phyloP scores from a whole-genome alignment of 2,329 filamentous ascomycete genomes.

The Sclerotiophoma versabilis region DNA sequence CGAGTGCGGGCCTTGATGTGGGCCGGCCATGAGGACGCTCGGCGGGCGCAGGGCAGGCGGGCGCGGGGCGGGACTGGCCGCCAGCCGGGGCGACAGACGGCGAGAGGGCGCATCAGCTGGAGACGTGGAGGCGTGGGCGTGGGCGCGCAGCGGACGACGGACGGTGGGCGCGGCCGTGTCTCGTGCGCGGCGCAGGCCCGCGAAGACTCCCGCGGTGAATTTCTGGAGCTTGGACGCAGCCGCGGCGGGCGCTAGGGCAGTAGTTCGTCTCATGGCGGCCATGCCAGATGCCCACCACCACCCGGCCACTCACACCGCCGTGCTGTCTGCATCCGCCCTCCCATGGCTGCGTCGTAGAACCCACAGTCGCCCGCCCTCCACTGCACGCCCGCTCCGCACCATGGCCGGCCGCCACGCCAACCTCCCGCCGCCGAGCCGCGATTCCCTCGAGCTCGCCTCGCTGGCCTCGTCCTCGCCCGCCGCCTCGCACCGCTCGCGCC shows the following conservation, averaged over 20 bases:
- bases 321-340: not conserved
- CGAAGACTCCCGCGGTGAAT: conserved; percentile 7
- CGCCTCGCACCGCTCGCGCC: conserved; percentile 71
- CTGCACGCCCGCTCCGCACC: conserved; percentile 20
- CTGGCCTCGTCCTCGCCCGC: conserved; percentile 89
- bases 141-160: conserved; percentile 22
- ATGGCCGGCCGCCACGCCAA: conserved; percentile 50
- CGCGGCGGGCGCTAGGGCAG: conserved; percentile 2
- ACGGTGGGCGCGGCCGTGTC: conserved; percentile 1
- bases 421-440: conserved; percentile 64
- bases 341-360: conserved; percentile 36
- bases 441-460: conserved; percentile 95
- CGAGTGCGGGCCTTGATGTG: conserved; percentile 16
- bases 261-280: conserved; percentile 5
- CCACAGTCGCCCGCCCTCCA: not conserved
- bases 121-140: conserved; percentile 26
- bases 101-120: conserved; percentile 40
- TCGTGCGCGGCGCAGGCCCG: not conserved
- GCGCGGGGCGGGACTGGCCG: conserved; percentile 25
- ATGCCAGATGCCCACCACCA: not conserved
- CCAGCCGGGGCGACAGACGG: conserved; percentile 33
- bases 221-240: conserved; percentile 8
- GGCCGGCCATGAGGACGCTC: conserved; percentile 7
- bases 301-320: conserved; percentile 8
- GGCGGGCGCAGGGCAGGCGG: conserved; percentile 3